These are phyloP conservation scores for Trichophyton schoenleinii DNA, from an alignment of 2,329 filamentous ascomycete genomes.

Conservation along the genomic window DNA sequence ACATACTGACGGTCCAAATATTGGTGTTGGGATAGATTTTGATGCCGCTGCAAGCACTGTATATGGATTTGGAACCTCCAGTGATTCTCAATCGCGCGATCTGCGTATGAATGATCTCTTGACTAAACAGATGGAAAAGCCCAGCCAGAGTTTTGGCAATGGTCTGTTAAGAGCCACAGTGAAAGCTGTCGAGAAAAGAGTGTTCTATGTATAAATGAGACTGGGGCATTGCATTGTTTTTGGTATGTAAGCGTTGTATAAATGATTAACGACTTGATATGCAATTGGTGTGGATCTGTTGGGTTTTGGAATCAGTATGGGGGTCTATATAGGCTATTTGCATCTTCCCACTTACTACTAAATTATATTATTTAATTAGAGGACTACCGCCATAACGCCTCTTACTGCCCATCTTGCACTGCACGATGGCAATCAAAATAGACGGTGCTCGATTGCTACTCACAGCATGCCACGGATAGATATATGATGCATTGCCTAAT, in stretches of 20 bases:
- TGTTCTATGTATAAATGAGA: conserved; percentile 17
- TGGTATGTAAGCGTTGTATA: neutral
- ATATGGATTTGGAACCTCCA: conserved; percentile 26
- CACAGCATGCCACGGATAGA: no score
- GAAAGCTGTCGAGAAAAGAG: conserved; percentile 23
- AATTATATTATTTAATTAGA: no score
- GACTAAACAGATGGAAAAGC: conserved; percentile 17
- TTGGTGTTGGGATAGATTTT: conserved; percentile 25
- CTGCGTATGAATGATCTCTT: conserved; percentile 24
- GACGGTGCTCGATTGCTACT: no score
- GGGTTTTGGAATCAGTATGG: neutral
- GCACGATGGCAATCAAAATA: no score
- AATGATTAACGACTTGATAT: neutral
- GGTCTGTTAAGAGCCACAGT: conserved; percentile 32
- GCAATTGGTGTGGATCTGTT: neutral
- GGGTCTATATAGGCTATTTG: no score
- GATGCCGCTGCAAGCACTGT: conserved; percentile 29
- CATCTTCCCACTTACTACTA: no score
- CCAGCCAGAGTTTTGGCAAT: conserved; percentile 20
- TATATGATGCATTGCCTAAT: no score
- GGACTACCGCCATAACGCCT: no score
- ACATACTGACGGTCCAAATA: conserved; percentile 11
- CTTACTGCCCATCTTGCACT: no score
- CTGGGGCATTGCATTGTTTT: neutral
- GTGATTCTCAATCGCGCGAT: conserved; percentile 21